A percentile compares a stretch with the other conserved stretches of the same genome.
Evolutionary conservation across 2,329 filamentous ascomycete genomes (phyloP).

Genomic region (Pseudopyrenochaeta lycopersici): DNA sequence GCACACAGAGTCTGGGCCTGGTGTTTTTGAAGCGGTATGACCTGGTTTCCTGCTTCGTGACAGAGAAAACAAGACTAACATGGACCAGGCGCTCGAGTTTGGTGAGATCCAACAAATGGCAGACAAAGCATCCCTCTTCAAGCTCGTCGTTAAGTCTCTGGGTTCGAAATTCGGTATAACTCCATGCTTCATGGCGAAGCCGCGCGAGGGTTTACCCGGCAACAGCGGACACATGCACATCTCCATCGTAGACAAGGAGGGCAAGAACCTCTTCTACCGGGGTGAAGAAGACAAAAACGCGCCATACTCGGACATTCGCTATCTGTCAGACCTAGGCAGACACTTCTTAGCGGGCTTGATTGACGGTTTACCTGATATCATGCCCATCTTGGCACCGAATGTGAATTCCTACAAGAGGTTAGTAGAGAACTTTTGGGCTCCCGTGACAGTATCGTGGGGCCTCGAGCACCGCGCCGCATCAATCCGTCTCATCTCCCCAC

Average conservation of each 20-base stretch:
- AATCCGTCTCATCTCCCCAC: conserved; percentile 87
- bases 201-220: conserved; percentile 86
- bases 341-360: conserved; percentile 93
- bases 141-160: conserved; percentile 91
- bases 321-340: conserved; percentile 86
- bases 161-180: conserved; percentile 89
- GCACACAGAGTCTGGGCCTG: conserved; percentile 94
- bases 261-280: conserved; percentile 84
- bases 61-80: conserved; percentile 19
- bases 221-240: conserved; percentile 97
- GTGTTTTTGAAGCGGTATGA: conserved; percentile 87
- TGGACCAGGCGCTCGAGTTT: conserved; percentile 82
- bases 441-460: conserved; percentile 97
- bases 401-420: conserved; percentile 98
- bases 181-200: conserved; percentile 99
- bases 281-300: conserved; percentile 75
- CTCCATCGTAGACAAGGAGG: conserved; percentile 81
- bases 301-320: conserved; percentile 65
- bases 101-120: conserved; percentile 89
- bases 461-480: conserved; percentile 93
- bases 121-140: conserved; percentile 91
- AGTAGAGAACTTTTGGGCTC: conserved; percentile 99
- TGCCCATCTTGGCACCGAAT: conserved; percentile 93
- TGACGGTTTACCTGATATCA: conserved; percentile 88
- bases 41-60: neutral